Percentiles rank a stretch among this genome's conserved stretches.
Conservation (phyloP, 352 stramenopile genomes). For the Phytophthora uliginosa region DNA sequence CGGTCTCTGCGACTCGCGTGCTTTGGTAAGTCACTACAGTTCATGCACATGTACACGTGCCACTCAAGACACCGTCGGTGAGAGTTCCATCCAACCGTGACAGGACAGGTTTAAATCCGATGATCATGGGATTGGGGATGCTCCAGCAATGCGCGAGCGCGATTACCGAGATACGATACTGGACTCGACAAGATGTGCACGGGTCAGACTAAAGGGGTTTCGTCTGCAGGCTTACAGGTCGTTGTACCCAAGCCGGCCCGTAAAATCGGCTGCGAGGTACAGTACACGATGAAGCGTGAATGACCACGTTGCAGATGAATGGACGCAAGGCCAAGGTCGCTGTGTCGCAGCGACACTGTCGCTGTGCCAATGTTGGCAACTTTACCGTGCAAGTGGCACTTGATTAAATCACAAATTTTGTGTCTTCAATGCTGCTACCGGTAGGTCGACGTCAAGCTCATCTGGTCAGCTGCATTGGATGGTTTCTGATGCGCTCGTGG, state of each 20-base stretch:
- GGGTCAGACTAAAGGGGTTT: not conserved
- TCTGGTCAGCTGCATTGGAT: slow-evolving; percentile 6
- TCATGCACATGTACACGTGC: not conserved
- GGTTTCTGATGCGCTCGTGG: not conserved
- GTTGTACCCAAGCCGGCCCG: not conserved
- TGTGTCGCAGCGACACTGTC: no score
- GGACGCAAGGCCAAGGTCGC: not conserved
- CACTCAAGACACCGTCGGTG: not conserved
- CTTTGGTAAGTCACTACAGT: not conserved
- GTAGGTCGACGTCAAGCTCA: not conserved
- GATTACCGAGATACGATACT: slow-evolving; percentile 4
- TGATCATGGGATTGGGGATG: slow-evolving; percentile 6
- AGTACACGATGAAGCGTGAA: not conserved
- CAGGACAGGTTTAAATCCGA: not conserved
- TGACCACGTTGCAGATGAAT: not conserved
- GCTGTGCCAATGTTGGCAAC: no score
- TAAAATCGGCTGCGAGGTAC: not conserved
- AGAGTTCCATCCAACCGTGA: not conserved
- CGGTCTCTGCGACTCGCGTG: not conserved
- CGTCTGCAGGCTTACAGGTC: not conserved
- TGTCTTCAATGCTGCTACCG: not conserved
- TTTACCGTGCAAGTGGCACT: slow-evolving; percentile 5
- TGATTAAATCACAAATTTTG: no score
- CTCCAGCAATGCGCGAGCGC: not conserved
- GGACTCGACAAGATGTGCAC: slow-evolving; percentile 2